Evolutionary conservation across 106 monocot species (phyloP), one percentile per base, ranked within the genome.

Genomic region (Posidonia australis): DNA sequence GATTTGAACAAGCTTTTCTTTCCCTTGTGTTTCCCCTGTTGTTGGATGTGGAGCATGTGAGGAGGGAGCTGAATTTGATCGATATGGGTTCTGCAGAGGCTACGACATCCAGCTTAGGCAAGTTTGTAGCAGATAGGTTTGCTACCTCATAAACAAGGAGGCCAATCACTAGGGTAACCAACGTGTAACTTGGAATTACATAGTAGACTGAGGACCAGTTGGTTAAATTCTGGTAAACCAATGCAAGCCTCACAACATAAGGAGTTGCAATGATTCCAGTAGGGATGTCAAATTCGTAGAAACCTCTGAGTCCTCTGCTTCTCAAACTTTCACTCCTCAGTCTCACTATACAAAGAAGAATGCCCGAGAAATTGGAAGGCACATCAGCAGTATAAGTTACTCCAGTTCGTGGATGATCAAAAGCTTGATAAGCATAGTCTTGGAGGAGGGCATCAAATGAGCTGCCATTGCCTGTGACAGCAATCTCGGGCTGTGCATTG

Each of bases 281-380:
- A 1, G 90, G 90, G 23, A 96, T 81, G 1, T 70, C 41, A 52
- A 90, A 90, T 56, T 90, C 84, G 48, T 86, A 82, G 72, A 72
- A 90, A 32, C 16, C 32, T 22, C 53, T 54, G 16, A 84, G 41
- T 19, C 96, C 96, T 22, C 75, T 80, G 13, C n/a, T 60, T 28
- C 75, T 67, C 26, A 96, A 72, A 56, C 96, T 96, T 43, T 87
- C 96, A 59, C 72, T 84, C 46, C 84, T 69, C 16, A 87, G 78
- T 49, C 96, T 78, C 7, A 90, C 10, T 4, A 79, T 84, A 1
- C 87, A 66, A 16, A 84, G 27, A n/a, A 49, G 59, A 26, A 96
- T 70, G 41, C 96, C 90, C 9, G 90, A 78, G 64, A 86, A 55
- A 51, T 90, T 90, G 30, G 67, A 28, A 13, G 96, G 96, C 13